phyloP scores from a whole-genome alignment of 257 asterid genomes.

The Petunia axillaris region DNA sequence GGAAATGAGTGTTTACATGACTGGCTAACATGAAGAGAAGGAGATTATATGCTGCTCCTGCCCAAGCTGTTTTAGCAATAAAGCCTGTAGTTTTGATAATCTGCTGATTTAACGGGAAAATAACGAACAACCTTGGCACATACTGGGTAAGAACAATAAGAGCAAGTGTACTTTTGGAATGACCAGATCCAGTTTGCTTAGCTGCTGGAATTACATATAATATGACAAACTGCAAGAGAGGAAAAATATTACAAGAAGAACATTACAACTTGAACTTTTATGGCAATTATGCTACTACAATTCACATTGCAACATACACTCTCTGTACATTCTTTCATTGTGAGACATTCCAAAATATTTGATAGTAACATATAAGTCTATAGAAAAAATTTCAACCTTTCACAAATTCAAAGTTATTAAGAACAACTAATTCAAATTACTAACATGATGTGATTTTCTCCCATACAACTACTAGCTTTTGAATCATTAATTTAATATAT shows the following conservation, averaged over 20 bases:
- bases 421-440: no score
- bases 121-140: slow-evolving; percentile 76
- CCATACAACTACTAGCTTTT: no score
- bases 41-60: slow-evolving; percentile 92
- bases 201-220: slow-evolving; percentile 82
- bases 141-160: slow-evolving; percentile 90
- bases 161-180: slow-evolving; percentile 76
- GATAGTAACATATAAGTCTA: neutral
- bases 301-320: neutral
- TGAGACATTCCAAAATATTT: no score
- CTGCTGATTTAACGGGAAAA: slow-evolving; percentile 69
- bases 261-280: neutral
- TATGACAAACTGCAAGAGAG: slow-evolving; percentile 68
- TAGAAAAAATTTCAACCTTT: no score
- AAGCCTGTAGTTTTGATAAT: slow-evolving; percentile 87
- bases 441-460: no score
- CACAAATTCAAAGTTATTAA: no score
- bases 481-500: no score
- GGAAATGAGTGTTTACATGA: slow-evolving; percentile 53
- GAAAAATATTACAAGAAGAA: neutral
- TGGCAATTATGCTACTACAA: neutral
- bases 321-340: neutral
- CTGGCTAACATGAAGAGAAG: slow-evolving; percentile 90
- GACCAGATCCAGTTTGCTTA: slow-evolving; percentile 61
- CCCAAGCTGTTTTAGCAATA: slow-evolving; percentile 97